A percentile compares a stretch with the other conserved stretches of the same genome.
phyloP scores from a whole-genome alignment of 2,329 filamentous ascomycete genomes.

The Neospermospora avenae region DNA sequence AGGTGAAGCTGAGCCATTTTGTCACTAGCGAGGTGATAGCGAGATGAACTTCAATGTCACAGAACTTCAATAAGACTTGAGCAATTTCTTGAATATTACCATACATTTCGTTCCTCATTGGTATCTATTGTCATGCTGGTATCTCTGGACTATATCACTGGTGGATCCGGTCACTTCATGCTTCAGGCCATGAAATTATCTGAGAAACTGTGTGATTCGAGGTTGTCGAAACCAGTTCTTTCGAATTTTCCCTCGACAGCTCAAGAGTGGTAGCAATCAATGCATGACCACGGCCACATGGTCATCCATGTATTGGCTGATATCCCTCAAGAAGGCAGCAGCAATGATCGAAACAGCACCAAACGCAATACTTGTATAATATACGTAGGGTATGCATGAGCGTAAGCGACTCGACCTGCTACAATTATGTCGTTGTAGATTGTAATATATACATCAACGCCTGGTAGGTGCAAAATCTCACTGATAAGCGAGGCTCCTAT shows the following conservation, averaged over 20 bases:
- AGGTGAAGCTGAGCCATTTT: background rate
- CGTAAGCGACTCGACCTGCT: slow-evolving; percentile 54
- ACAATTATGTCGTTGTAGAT: slow-evolving; percentile 50
- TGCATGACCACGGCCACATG: slow-evolving; percentile 48
- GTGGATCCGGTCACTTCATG: background rate
- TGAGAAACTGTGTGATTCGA: too few relatives aligned
- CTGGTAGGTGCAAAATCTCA: slow-evolving; percentile 46
- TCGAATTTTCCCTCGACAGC: background rate
- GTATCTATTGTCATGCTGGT: background rate
- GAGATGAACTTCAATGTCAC: too few relatives aligned
- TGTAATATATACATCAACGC: slow-evolving; percentile 49
- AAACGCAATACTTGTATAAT: slow-evolving; percentile 61
- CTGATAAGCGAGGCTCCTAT: slow-evolving; percentile 51
- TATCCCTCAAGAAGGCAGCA: slow-evolving; percentile 56
- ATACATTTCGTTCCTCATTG: background rate
- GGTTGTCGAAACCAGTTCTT: too few relatives aligned
- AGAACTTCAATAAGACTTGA: background rate
- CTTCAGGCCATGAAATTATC: background rate
- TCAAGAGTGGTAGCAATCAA: slow-evolving; percentile 9
- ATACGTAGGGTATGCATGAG: slow-evolving; percentile 58
- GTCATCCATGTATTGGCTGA: slow-evolving; percentile 55
- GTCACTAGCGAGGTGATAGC: too few relatives aligned
- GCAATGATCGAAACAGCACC: slow-evolving; percentile 54
- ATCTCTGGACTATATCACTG: background rate
- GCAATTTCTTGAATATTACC: background rate